Evolutionary conservation across 2,329 filamentous ascomycete species (phyloP).

Genomic region (Periconia macrospinosa): DNA sequence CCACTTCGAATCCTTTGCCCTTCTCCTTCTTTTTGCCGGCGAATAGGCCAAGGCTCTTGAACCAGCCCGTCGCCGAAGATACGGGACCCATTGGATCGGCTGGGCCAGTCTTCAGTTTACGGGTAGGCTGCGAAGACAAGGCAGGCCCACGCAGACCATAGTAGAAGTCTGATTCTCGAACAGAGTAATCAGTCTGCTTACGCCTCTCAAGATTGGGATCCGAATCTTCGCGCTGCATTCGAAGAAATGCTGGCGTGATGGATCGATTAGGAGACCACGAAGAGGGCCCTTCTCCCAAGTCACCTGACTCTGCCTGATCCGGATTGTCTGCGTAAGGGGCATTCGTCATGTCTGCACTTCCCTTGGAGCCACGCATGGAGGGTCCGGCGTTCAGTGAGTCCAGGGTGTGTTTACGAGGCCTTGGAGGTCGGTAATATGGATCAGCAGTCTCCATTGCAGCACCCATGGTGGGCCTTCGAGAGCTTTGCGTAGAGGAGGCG

Average conservation of each 20-base stretch:
- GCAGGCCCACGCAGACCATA: slow-evolving; percentile 90
- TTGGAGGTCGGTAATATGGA: slow-evolving; percentile 86
- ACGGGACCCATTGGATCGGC: slow-evolving; percentile 92
- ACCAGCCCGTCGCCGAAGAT: slow-evolving; percentile 86
- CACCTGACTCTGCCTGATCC: slow-evolving; percentile 36
- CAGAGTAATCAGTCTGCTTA: slow-evolving; percentile 81
- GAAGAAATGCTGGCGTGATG: slow-evolving; percentile 54
- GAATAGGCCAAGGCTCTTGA: slow-evolving; percentile 67
- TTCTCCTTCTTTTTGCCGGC: slow-evolving; percentile 90
- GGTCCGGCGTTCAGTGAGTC: slow-evolving; percentile 50
- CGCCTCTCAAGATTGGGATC: slow-evolving; percentile 57
- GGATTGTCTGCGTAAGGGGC: slow-evolving; percentile 50
- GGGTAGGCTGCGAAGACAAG: slow-evolving; percentile 75
- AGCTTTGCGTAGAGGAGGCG: slow-evolving; percentile 50
- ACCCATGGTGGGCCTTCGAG: slow-evolving; percentile 41
- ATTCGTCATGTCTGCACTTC: slow-evolving; percentile 51
- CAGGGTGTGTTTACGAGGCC: slow-evolving; percentile 65
- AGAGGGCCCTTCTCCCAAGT: slow-evolving; percentile 38
- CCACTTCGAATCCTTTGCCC: slow-evolving; percentile 95
- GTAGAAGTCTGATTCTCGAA: slow-evolving; percentile 95
- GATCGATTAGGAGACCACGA: slow-evolving; percentile 29
- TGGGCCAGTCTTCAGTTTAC: slow-evolving; percentile 89
- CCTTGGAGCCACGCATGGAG: slow-evolving; percentile 50
- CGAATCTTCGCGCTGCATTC: slow-evolving; percentile 51
- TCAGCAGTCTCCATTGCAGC: slow-evolving; percentile 54